Base-by-base conservation (phyloP, 345 rosid genomes). In the Eucalyptus melliodora region DNA sequence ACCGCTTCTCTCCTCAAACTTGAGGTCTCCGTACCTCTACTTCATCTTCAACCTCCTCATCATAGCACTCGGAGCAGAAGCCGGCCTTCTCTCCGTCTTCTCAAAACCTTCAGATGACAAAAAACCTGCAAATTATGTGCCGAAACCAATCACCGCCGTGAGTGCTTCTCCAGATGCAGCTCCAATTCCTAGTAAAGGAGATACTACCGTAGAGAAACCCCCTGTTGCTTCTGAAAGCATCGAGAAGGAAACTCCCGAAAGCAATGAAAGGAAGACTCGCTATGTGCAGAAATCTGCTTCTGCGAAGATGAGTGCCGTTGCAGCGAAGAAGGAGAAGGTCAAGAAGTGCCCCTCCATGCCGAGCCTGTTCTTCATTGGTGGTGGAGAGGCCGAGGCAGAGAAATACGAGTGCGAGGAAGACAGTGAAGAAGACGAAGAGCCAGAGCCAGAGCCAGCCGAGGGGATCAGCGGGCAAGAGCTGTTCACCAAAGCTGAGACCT, bases 281-380 rank as follows among this genome's bases (percentile, higher is more conserved):
- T 91, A 37, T 24, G 89, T 93, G 4, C 91, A 91, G 91, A 95
- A 93, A 90, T 93, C 92, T 65, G 82, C 40, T 11, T 90, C 92
- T 4, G 92, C 86, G 92, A 94, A 94, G 91, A 67, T 87, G 34
- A 89, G 44, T 83, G 90, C 55, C 51, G 55, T 34, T 37, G 31
- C 23, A 16, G 67, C 51, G 11, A 88, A 87, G 15, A 90, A 85
- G 83, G 90, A 90, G n/a, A 89, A 51, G 55, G 91, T 94, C 81
- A 92, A 89, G 88, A 94, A 94, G 87, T 93, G 96, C n/a, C 91
- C 94, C 62, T 95, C 96, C 30, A 92, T 81, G 89, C 96, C 96
- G 6, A 94, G 95, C 92, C 92, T 94, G 89, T 95, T 96, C 94
- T 95, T 93, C 89, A 93, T 95, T 34, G 96, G 92, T n/a, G 89